phyloP scores from a whole-genome alignment of 2,329 filamentous ascomycete genomes.

The Sporothrix sp. region DNA sequence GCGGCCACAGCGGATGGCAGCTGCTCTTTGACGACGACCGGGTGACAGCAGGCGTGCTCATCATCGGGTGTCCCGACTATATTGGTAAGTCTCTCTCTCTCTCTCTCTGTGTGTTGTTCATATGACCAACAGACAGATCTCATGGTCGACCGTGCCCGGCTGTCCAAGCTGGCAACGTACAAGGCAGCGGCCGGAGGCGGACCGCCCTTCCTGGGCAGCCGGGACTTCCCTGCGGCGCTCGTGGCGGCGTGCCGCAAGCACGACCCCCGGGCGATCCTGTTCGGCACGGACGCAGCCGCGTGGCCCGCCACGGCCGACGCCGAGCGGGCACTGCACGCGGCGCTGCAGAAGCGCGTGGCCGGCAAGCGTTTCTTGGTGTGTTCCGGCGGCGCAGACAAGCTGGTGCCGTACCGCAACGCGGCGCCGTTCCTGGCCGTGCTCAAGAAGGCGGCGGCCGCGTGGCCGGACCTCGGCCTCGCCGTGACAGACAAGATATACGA shows the following conservation, averaged over 20 bases:
- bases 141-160: slow-evolving; percentile 67
- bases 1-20: slow-evolving; percentile 84
- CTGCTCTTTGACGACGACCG: slow-evolving; percentile 67
- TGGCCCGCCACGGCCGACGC: slow-evolving; percentile 23
- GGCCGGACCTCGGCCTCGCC: slow-evolving; percentile 44
- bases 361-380: slow-evolving; percentile 57
- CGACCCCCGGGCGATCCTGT: slow-evolving; percentile 69
- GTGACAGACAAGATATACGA: slow-evolving; percentile 60
- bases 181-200: slow-evolving; percentile 48
- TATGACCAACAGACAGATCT: too few species aligned
- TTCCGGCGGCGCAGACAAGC: slow-evolving; percentile 56
- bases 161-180: slow-evolving; percentile 56
- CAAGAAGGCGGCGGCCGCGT: slow-evolving; percentile 41
- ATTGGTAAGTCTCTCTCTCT: slow-evolving; percentile 54
- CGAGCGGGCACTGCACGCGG: slow-evolving; percentile 31
- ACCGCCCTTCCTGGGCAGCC: slow-evolving; percentile 60
- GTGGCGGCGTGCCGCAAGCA: slow-evolving; percentile 51
- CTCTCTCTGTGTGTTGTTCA: too few species aligned
- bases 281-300: slow-evolving; percentile 38
- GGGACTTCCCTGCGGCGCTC: slow-evolving; percentile 64
- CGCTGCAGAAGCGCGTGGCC: slow-evolving; percentile 40
- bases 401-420: slow-evolving; percentile 58
- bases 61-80: slow-evolving; percentile 89
- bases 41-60: slow-evolving; percentile 64
- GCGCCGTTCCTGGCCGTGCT: slow-evolving; percentile 54